phyloP scores from a whole-genome alignment of 2,329 filamentous ascomycete species.

The Beauveria sp. region DNA sequence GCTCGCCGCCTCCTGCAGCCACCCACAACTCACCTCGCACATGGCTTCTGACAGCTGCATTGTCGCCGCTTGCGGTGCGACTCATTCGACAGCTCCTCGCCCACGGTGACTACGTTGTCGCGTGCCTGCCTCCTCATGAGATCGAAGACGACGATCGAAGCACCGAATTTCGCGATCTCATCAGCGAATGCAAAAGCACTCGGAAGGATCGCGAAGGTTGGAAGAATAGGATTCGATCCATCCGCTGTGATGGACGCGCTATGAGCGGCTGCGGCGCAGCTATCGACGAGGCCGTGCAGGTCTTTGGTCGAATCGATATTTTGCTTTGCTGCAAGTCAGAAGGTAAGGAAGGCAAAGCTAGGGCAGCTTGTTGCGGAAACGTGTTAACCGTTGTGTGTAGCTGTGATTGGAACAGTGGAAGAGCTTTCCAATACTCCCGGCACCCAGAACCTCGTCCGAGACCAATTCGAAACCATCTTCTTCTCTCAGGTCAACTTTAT shows the following conservation, averaged over 20 bases:
- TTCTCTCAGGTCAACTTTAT: constrained; percentile 96
- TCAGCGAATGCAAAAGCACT: constrained; percentile 58
- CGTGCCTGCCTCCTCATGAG: constrained; percentile 71
- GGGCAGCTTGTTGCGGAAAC: background rate
- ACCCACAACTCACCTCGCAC: constrained; percentile 71
- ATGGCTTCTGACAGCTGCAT: constrained; percentile 85
- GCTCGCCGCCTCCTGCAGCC: constrained; percentile 33
- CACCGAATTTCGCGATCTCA: constrained; percentile 71
- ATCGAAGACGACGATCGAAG: constrained; percentile 70
- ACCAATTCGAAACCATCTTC: constrained; percentile 92
- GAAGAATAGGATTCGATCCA: constrained; percentile 66
- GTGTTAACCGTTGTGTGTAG: constrained; percentile 31
- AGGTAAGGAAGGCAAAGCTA: constrained; percentile 40
- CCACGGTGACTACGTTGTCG: constrained; percentile 88
- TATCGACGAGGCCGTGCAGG: constrained; percentile 75
- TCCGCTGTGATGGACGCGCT: constrained; percentile 54
- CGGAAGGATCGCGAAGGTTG: constrained; percentile 65
- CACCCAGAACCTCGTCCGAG: constrained; percentile 71
- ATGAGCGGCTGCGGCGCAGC: constrained; percentile 74
- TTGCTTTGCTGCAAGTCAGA: constrained; percentile 84
- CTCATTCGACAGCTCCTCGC: constrained; percentile 73
- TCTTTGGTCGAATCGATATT: constrained; percentile 84
- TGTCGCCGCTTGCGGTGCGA: constrained; percentile 77
- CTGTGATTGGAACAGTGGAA: constrained; percentile 84
- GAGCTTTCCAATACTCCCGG: constrained; percentile 69